A percentile compares a stretch with the other conserved stretches of the same genome.
phyloP scores from a whole-genome alignment of 352 stramenopile genomes.

The Elongisporangium undulatum region DNA sequence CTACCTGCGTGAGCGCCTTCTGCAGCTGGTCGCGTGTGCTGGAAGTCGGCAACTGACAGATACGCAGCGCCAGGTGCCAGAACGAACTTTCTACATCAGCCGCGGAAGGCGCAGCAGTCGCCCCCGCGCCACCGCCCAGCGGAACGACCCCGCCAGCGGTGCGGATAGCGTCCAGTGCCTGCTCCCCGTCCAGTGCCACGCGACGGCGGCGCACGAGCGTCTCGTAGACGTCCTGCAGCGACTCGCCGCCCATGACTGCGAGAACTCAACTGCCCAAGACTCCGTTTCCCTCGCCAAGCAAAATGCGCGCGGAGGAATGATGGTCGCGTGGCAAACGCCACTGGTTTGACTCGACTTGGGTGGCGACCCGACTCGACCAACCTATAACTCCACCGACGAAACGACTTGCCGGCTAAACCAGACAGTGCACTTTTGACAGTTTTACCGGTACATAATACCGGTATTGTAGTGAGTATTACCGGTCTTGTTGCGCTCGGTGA shows the following conservation, averaged over 20 bases:
- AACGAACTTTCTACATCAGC: slow-evolving; percentile 9
- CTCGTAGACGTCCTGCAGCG: slow-evolving; percentile 18
- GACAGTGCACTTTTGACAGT: too few relatives aligned
- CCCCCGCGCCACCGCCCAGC: slow-evolving; percentile 27
- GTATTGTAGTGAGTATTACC: too few relatives aligned
- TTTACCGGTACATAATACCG: too few relatives aligned
- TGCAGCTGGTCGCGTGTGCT: slow-evolving; percentile 15
- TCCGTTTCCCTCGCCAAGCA: background rate
- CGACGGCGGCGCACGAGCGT: slow-evolving; percentile 34
- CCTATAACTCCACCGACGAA: too few relatives aligned
- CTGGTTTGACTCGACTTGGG: background rate
- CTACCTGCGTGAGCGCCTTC: slow-evolving; percentile 17
- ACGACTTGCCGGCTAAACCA: too few relatives aligned
- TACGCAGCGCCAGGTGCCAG: slow-evolving; percentile 25
- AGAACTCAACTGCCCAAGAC: background rate
- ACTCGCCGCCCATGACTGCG: background rate
- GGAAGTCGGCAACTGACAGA: slow-evolving; percentile 27
- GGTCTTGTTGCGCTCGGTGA: too few relatives aligned
- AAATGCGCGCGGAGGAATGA: background rate
- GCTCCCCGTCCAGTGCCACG: slow-evolving; percentile 24
- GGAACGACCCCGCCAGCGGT: slow-evolving; percentile 47
- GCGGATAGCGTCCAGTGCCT: slow-evolving; percentile 32
- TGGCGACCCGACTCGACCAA: background rate
- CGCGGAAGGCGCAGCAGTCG: slow-evolving; percentile 7
- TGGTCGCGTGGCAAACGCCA: background rate